phyloP scores from a whole-genome alignment of 2,329 filamentous ascomycete species.

The Arachnopeziza araneosa region DNA sequence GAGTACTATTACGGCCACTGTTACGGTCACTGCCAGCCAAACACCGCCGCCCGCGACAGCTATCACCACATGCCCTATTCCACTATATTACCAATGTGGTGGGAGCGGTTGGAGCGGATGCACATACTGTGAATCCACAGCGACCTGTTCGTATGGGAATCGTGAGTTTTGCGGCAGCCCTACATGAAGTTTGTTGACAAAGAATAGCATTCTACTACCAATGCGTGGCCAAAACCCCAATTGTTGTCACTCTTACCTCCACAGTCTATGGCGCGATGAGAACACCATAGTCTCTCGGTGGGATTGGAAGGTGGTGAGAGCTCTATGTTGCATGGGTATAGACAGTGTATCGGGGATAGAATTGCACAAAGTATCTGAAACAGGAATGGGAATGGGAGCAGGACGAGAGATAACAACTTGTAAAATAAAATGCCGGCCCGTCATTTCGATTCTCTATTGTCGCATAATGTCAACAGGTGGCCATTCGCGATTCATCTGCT shows the following conservation, averaged over 20 bases:
- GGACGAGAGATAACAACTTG: too few relatives aligned
- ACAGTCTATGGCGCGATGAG: constrained; percentile 1
- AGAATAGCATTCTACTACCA: constrained; percentile 7
- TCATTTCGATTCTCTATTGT: too few relatives aligned
- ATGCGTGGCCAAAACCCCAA: constrained; percentile 4
- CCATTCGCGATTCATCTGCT: neutral
- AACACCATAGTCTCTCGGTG: neutral
- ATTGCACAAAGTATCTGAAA: too few relatives aligned
- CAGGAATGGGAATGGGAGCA: too few relatives aligned
- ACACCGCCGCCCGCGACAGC: neutral
- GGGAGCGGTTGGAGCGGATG: constrained; percentile 11
- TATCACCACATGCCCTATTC: constrained; percentile 9
- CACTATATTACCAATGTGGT: constrained; percentile 14
- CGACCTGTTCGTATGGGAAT: constrained; percentile 7
- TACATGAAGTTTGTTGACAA: neutral
- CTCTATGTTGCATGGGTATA: too few relatives aligned
- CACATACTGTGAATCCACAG: constrained; percentile 6
- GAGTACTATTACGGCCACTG: constrained; percentile 1
- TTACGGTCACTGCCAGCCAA: neutral
- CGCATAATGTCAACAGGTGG: too few relatives aligned
- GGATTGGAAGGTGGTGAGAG: neutral
- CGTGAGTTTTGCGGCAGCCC: neutral
- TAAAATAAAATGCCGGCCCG: too few relatives aligned
- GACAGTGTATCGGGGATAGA: too few relatives aligned
- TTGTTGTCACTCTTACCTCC: constrained; percentile 5